A percentile compares a stretch with the other conserved stretches of the same genome.
Evolutionary conservation across 306 rosid genomes (phyloP).

Genomic region (Lathyrus aphaca): DNA sequence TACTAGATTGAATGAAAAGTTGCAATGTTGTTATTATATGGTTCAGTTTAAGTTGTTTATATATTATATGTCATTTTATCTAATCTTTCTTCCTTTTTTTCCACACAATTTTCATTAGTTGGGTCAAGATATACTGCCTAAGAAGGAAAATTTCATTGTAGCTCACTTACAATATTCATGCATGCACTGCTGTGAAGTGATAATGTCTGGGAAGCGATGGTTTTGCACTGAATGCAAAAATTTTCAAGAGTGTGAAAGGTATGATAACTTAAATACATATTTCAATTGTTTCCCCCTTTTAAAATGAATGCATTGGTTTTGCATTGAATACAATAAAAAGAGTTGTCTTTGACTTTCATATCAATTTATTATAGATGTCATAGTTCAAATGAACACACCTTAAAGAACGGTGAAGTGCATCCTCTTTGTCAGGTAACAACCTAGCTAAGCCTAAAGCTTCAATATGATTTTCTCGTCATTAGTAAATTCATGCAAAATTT

Average conservation of each 20-base stretch:
- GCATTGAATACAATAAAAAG: neutral
- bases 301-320: neutral
- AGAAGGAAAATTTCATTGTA: neutral
- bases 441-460: constrained; percentile 31
- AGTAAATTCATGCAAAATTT: constrained; percentile 6
- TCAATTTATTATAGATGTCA: constrained; percentile 48
- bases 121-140: neutral
- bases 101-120: neutral
- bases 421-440: constrained; percentile 45
- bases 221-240: constrained; percentile 57
- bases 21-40: neutral
- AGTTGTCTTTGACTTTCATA: constrained; percentile 17
- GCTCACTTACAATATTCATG: constrained; percentile 49
- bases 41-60: neutral
- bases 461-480: neutral
- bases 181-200: constrained; percentile 50
- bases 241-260: constrained; percentile 71
- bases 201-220: constrained; percentile 61
- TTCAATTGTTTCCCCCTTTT: neutral
- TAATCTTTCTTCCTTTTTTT: neutral
- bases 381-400: constrained; percentile 44
- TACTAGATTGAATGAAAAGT: neutral
- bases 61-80: neutral
- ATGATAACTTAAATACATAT: constrained; percentile 3
- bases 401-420: constrained; percentile 47